These are phyloP conservation scores for Coniochaeta sp. DNA, from an alignment of 2,329 filamentous ascomycete genomes.

Conservation along the genomic window DNA sequence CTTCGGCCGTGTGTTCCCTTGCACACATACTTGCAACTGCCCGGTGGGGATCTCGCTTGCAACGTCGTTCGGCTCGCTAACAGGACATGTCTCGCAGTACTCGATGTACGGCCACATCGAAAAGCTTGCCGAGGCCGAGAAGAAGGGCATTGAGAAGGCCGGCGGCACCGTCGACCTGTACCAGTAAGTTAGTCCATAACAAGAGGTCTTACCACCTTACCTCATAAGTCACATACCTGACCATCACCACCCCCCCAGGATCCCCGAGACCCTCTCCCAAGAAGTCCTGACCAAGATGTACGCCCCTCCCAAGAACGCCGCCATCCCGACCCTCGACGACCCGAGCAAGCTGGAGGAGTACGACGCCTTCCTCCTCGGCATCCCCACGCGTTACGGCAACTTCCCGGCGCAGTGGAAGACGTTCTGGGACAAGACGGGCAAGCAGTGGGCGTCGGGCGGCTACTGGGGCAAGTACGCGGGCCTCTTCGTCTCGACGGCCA, in stretches of 20 bases:
- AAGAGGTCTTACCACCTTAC: not conserved
- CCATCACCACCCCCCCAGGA: slow-evolving; percentile 30
- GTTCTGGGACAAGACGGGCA: slow-evolving; percentile 87
- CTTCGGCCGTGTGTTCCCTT: not conserved
- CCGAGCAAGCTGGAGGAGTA: slow-evolving; percentile 60
- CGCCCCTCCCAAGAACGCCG: slow-evolving; percentile 67
- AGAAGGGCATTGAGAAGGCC: slow-evolving; percentile 80
- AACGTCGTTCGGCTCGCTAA: slow-evolving; percentile 4
- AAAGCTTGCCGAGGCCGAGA: slow-evolving; percentile 80
- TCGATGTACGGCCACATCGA: slow-evolving; percentile 91
- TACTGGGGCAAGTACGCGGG: slow-evolving; percentile 87
- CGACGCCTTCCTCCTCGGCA: slow-evolving; percentile 87
- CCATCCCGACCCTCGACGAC: slow-evolving; percentile 56
- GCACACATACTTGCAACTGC: slow-evolving; percentile 11
- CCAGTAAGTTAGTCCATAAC: no score
- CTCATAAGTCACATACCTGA: not conserved
- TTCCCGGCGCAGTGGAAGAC: slow-evolving; percentile 93
- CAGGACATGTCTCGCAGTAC: slow-evolving; percentile 48
- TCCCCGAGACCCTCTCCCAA: slow-evolving; percentile 77
- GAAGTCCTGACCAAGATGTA: slow-evolving; percentile 89
- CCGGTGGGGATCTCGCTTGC: not conserved
- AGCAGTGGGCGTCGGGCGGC: slow-evolving; percentile 71
- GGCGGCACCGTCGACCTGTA: slow-evolving; percentile 76
- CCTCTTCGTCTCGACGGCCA: slow-evolving; percentile 83
- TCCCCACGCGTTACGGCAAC: slow-evolving; percentile 94